Conservation (phyloP, 1,139 yeast genomes). For the Arxiozyma slooffiae region DNA sequence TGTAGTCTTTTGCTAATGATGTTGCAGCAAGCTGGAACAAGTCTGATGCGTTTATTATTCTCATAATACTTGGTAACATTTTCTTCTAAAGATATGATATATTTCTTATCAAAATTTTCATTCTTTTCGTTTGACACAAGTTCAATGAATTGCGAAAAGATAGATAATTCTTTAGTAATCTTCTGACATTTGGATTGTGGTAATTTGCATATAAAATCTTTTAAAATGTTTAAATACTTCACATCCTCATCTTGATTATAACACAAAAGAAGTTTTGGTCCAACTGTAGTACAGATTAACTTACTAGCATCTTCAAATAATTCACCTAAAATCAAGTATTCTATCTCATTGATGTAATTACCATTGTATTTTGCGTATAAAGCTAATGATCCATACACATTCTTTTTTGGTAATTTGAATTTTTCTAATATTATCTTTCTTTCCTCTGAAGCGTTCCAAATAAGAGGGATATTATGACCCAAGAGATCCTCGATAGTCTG, state of each 20-base stretch:
- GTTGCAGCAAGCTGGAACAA: constrained; percentile 24
- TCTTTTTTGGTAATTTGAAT: constrained; percentile 38
- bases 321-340: constrained; percentile 53
- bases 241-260: constrained; percentile 29
- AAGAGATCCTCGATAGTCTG: constrained; percentile 39
- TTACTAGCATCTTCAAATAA: constrained; percentile 57
- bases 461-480: constrained; percentile 37
- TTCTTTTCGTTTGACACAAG: constrained; percentile 9
- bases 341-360: constrained; percentile 51
- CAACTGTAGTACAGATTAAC: constrained; percentile 47
- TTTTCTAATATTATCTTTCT: constrained; percentile 32
- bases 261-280: constrained; percentile 52
- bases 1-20: constrained; percentile 21
- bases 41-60: constrained; percentile 11
- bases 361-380: constrained; percentile 29
- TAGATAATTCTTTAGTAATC: constrained; percentile 52
- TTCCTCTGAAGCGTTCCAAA: constrained; percentile 25
- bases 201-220: constrained; percentile 38
- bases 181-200: constrained; percentile 40
- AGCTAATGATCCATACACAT: constrained; percentile 48
- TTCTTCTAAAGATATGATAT: constrained; percentile 35
- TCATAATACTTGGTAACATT: constrained; percentile 35
- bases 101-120: constrained; percentile 17
- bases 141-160: constrained; percentile 41
- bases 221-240: constrained; percentile 33